phyloP scores from a whole-genome alignment of 352 stramenopile species.

The Pythium oligandrum region DNA sequence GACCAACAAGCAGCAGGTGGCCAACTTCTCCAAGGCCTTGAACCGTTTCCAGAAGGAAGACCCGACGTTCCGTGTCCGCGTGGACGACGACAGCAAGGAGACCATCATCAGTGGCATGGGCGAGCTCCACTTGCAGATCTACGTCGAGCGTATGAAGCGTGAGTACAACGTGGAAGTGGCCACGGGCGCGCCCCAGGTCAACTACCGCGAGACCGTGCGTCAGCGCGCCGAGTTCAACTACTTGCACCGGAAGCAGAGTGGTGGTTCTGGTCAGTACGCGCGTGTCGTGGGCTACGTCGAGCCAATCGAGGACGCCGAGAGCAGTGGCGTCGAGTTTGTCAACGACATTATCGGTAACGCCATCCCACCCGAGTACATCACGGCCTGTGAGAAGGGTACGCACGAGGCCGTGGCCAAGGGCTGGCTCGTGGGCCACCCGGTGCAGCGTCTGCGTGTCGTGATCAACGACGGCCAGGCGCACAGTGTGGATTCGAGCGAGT shows the following conservation, averaged over 20 bases:
- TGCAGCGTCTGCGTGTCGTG: slow-evolving; percentile 83
- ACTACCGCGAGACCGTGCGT: slow-evolving; percentile 98
- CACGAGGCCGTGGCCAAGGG: slow-evolving; percentile 95
- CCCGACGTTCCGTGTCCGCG: slow-evolving; percentile 95
- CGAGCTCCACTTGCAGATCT: slow-evolving; percentile 98
- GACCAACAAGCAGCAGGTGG: slow-evolving; percentile 91
- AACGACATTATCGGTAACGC: slow-evolving; percentile 98
- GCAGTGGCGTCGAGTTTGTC: slow-evolving; percentile 90
- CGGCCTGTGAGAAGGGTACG: slow-evolving; percentile 96
- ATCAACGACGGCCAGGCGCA: slow-evolving; percentile 93
- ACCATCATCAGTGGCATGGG: slow-evolving; percentile 99
- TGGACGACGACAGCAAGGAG: slow-evolving; percentile 97
- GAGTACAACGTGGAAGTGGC: slow-evolving; percentile 96
- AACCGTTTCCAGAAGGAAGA: slow-evolving; percentile 98
- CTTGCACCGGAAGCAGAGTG: slow-evolving; percentile 99
- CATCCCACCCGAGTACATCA: slow-evolving; percentile 98
- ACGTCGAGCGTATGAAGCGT: slow-evolving; percentile 98
- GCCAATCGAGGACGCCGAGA: slow-evolving; percentile 84
- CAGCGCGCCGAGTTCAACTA: slow-evolving; percentile 96
- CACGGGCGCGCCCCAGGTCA: slow-evolving; percentile 93
- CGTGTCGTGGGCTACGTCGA: slow-evolving; percentile 98
- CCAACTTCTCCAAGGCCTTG: slow-evolving; percentile 95
- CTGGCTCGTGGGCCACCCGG: slow-evolving; percentile 94
- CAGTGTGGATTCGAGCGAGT: slow-evolving; percentile 97
- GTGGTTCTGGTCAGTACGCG: slow-evolving; percentile 95